These are phyloP conservation scores for Rosellinia necatrix DNA, from an alignment of 2,329 filamentous ascomycete species.

Conservation along the genomic window DNA sequence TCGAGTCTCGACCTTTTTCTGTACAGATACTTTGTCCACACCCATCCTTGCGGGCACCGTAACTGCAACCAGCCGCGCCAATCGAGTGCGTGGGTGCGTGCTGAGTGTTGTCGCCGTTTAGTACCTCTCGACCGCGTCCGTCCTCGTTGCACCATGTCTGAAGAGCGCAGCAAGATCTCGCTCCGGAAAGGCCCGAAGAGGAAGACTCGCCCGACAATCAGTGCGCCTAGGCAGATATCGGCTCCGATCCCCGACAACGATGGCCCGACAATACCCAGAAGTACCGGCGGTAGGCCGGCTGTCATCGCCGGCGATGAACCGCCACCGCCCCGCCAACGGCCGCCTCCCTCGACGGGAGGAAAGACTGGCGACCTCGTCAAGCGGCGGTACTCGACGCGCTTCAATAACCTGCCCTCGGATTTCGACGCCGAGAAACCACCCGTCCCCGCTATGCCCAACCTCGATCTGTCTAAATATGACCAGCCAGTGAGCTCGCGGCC, in stretches of 20 bases:
- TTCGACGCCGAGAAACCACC: constrained; percentile 72
- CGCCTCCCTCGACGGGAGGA: constrained; percentile 57
- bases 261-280: constrained; percentile 45
- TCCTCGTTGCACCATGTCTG: constrained; percentile 54
- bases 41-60: neutral
- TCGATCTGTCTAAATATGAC: constrained; percentile 59
- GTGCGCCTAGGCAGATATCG: constrained; percentile 66
- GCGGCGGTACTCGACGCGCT: constrained; percentile 89
- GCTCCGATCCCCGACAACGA: constrained; percentile 62
- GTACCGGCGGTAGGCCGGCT: constrained; percentile 40
- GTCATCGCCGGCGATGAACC: constrained; percentile 37
- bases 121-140: neutral
- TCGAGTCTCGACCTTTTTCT: too few relatives aligned
- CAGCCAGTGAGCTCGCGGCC: constrained; percentile 52
- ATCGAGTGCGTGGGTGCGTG: neutral
- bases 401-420: constrained; percentile 75
- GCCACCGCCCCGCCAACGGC: constrained; percentile 41
- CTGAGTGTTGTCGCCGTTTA: neutral
- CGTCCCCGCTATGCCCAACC: constrained; percentile 68
- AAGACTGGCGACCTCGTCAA: constrained; percentile 87
- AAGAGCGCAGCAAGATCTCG: constrained; percentile 66
- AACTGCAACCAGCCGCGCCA: neutral
- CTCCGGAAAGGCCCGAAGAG: constrained; percentile 65
- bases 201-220: constrained; percentile 65
- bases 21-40: neutral